Evolutionary conservation across 108 stramenopile genomes (phyloP).

Genomic region (Cylindrotheca fusiformis): DNA sequence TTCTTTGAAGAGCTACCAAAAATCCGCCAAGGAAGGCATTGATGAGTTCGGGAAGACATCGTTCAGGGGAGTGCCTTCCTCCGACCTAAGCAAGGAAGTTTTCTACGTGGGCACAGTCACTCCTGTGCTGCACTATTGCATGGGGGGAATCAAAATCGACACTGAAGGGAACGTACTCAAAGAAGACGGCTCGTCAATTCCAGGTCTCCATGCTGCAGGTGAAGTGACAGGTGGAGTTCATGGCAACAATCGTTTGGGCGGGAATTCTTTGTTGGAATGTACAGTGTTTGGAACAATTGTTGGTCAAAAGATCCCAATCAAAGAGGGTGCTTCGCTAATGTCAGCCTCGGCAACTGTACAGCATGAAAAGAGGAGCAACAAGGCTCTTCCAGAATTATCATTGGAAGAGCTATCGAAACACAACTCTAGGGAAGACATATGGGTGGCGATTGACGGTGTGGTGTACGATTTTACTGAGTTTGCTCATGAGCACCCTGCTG

Average conservation of each 20-base stretch:
- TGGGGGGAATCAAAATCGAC: slow-evolving; percentile 90
- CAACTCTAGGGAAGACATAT: slow-evolving; percentile 79
- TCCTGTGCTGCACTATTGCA: slow-evolving; percentile 90
- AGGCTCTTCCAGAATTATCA: slow-evolving; percentile 44
- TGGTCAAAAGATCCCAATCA: slow-evolving; percentile 77
- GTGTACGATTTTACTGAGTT: slow-evolving; percentile 92
- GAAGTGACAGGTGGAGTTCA: slow-evolving; percentile 86
- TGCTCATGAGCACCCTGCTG: slow-evolving; percentile 90
- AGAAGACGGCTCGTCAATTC: slow-evolving; percentile 38
- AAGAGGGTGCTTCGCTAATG: slow-evolving; percentile 16
- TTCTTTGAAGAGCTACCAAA: slow-evolving; percentile 63
- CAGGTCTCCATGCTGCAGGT: slow-evolving; percentile 76
- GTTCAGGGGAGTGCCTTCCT: slow-evolving; percentile 58
- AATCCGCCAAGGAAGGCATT: slow-evolving; percentile 45
- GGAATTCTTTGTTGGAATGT: slow-evolving; percentile 90
- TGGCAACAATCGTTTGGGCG: slow-evolving; percentile 78
- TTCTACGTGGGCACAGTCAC: slow-evolving; percentile 82
- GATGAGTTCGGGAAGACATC: slow-evolving; percentile 71
- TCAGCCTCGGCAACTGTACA: background rate
- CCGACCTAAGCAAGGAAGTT: slow-evolving; percentile 51
- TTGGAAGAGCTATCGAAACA: slow-evolving; percentile 69
- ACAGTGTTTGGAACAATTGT: slow-evolving; percentile 89
- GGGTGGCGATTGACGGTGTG: slow-evolving; percentile 84
- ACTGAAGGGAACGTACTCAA: slow-evolving; percentile 62
- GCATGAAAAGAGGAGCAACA: background rate